Base-by-base conservation (phyloP, 2,329 filamentous ascomycete species). In the Penicillium sclerotigenum region DNA sequence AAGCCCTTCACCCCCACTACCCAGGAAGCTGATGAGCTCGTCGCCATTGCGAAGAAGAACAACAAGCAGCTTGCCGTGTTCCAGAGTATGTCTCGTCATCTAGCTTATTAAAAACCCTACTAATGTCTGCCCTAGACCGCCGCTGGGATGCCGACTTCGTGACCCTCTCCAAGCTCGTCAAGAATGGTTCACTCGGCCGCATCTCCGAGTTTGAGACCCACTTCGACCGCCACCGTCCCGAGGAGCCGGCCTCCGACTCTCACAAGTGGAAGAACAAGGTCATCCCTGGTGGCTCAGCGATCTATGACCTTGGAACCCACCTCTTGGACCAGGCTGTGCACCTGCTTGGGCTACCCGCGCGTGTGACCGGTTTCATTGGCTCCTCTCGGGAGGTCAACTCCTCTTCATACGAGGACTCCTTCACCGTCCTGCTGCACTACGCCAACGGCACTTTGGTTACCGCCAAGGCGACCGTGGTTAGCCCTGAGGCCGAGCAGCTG, bases 1-100 rank as follows among this genome's bases (percentile, higher is more conserved):
- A 93, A 93, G 78, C 90, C 90, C 2, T 93, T 93, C 70, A 88
- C 90, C 13, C 87, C 89, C 20, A 88, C 86, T 1, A 78, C 82
- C 1, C 78, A 82, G 56, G 86, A 92, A 73, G 89, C 89, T 11
- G 79, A 83, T 33, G 75, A 83, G 62, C 82, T 93, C 7, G 80
- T 83, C 42, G 71, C 73, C 10, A 74, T 87, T 47, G 82, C 86
- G 10, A 72, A 79, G 59, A 71, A 80, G 56, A 71, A 79, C 45
- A 72, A 76, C 36, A 79, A 78, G 53, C 69, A 86, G 42, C 72
- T 89, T 58, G 85, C 84, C 60, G 86, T 89, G n/a, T 89, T 87
- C 72, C 87, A 89, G 77, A 89, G 75, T 77, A 65, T 34, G 73
- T 63, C n/a, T 16, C 11, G 29, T 16, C 18, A 6, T 22, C 37